Base-by-base conservation (phyloP, 495 filamentous ascomycete species). In the Penicillium ucsense region DNA sequence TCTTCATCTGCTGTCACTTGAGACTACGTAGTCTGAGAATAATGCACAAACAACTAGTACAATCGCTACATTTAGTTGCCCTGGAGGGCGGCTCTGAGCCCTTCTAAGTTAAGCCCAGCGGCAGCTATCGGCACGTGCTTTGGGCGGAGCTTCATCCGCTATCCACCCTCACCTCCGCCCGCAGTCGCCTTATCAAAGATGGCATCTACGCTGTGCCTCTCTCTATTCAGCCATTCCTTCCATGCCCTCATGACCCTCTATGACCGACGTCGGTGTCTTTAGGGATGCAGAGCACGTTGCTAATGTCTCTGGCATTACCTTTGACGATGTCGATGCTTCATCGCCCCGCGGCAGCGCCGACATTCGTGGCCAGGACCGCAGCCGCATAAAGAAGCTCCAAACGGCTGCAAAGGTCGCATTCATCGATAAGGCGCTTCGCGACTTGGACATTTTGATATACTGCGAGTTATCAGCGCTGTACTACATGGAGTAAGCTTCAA, bases 391-490 rank as follows among this genome's bases (percentile, higher is more conserved):
- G 56, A 72, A 66, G 50, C 54, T 59, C 33, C 66, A 71, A 42
- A 59, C 60, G 2, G 53, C 63, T 2, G 62, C 64, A 20, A 72
- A 70, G 52, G 69, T 72, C 34, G 71, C 81, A 45, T 81, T 86
- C 59, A 75, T 92, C 47, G 82, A 80, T 54, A 72, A 82, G 43
- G 65, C 94, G 32, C 74, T 87, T 55, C 75, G 78, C 48, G 83
- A 80, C 57, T 70, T 94, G 40, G 89, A 95, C 65, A 83, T 83
- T 53, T 48, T 89, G n/a, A 79, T 89, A 31, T 89, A 88, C 60
- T 82, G 82, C 49, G 79, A 94, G 69, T 71, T 94, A 32, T 86
- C 85, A 35, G 77, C 83, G 36, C 55, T 94, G 48, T 95, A 95
- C 68, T 94, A 92, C 63, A 84, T 94, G 79, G 89, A 95, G 89